Conservation (phyloP, 768 basidiomycete species). For the Rhizopogon vulgaris region DNA sequence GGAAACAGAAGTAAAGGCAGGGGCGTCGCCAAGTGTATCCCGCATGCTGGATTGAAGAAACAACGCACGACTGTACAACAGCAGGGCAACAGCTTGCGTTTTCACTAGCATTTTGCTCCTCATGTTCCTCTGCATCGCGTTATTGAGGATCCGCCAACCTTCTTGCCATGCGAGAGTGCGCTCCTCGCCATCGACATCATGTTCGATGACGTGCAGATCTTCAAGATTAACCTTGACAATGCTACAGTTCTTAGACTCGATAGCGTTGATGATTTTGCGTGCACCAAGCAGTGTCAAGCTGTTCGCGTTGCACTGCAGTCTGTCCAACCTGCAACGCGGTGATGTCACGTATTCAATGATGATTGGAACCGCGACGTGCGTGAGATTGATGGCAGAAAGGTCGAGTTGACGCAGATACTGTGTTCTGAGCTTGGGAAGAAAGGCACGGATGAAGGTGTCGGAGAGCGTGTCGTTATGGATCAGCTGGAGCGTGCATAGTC, state of each 20-base stretch:
- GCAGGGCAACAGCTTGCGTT: conserved; percentile 42
- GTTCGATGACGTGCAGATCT: conserved; percentile 31
- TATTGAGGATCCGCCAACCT: conserved; percentile 25
- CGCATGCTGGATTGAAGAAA: conserved; percentile 33
- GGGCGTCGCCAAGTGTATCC: neutral
- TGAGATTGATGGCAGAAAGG: conserved; percentile 47
- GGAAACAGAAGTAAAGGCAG: conserved; percentile 3
- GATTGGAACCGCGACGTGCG: conserved; percentile 31
- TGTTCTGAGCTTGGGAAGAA: conserved; percentile 46
- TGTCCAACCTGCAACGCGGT: conserved; percentile 40
- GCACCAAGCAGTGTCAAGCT: conserved; percentile 41
- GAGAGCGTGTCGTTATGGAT: conserved; percentile 44
- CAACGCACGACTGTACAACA: conserved; percentile 43
- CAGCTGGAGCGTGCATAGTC: conserved; percentile 43
- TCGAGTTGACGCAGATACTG: conserved; percentile 47
- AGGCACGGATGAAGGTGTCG: conserved; percentile 42
- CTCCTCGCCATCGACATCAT: conserved; percentile 24
- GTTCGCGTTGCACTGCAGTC: conserved; percentile 53
- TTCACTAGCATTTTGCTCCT: conserved; percentile 32
- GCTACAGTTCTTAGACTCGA: conserved; percentile 40
- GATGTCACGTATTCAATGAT: conserved; percentile 48
- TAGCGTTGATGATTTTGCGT: conserved; percentile 37
- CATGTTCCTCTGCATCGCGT: conserved; percentile 38
- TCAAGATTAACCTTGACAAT: conserved; percentile 45
- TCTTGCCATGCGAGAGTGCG: conserved; percentile 24